phyloP scores from a whole-genome alignment of 2,329 filamentous ascomycete genomes.

The Juglanconis sp. region DNA sequence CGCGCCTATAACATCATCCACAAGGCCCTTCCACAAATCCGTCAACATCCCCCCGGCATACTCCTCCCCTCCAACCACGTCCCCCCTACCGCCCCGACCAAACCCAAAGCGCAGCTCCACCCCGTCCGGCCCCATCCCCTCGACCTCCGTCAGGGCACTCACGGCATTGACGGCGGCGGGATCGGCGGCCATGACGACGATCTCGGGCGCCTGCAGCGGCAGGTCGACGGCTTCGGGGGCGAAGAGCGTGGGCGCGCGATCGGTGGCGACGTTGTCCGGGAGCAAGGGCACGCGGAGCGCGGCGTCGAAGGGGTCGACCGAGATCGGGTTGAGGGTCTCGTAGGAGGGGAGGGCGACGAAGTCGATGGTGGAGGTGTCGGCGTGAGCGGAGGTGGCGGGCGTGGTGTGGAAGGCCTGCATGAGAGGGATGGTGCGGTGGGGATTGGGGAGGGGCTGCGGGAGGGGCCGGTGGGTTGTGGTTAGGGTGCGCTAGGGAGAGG shows the following conservation, averaged over 20 bases:
- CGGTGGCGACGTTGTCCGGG: constrained; percentile 53
- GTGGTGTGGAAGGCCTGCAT: constrained; percentile 62
- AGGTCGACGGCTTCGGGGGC: constrained; percentile 40
- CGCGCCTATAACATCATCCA: constrained; percentile 44
- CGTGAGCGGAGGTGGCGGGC: constrained; percentile 33
- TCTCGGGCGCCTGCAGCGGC: constrained; percentile 41
- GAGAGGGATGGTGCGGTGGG: constrained; percentile 48
- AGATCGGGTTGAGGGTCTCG: constrained; percentile 24
- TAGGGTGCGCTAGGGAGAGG: constrained; percentile 36
- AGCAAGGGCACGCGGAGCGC: constrained; percentile 56
- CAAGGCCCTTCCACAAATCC: constrained; percentile 54
- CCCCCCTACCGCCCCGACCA: constrained; percentile 2
- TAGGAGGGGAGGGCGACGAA: constrained; percentile 50
- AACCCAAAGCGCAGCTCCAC: constrained; percentile 54
- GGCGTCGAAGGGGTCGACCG: constrained; percentile 32
- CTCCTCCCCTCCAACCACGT: constrained; percentile 28
- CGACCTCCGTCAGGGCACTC: constrained; percentile 54
- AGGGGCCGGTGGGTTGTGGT: constrained; percentile 45
- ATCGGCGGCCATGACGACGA: constrained; percentile 55
- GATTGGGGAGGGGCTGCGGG: constrained; percentile 26
- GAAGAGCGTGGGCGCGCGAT: constrained; percentile 41
- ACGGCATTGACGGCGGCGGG: constrained; percentile 50
- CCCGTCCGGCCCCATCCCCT: constrained; percentile 55
- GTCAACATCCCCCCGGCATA: constrained; percentile 43
- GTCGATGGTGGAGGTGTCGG: constrained; percentile 43